These are phyloP conservation scores for Cystobasidium sp. DNA, from an alignment of 1,284 basidiomycete genomes.

Conservation along the genomic window DNA sequence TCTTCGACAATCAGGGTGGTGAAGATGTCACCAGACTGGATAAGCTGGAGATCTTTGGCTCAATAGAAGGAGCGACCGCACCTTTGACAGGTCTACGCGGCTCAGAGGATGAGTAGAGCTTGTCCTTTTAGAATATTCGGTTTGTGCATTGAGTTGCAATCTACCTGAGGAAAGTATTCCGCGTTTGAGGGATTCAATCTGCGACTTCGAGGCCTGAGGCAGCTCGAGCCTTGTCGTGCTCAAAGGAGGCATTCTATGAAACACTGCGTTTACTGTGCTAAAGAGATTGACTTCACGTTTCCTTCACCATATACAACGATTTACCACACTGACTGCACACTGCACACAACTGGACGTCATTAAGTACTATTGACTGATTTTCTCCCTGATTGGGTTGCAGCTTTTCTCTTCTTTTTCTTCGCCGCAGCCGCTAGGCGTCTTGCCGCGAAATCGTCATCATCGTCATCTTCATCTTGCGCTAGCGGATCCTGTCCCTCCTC, in stretches of 20 bases:
- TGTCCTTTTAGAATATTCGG: neutral
- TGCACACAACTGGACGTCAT: neutral
- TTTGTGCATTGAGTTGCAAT: too few species aligned
- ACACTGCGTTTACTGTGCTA: too few species aligned
- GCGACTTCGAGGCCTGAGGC: too few species aligned
- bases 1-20: constrained; percentile 50
- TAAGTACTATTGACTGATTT: neutral
- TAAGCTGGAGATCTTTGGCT: constrained; percentile 50
- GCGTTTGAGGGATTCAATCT: neutral
- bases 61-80: constrained; percentile 45
- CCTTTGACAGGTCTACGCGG: constrained; percentile 47
- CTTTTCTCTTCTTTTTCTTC: constrained; percentile 27
- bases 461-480: constrained; percentile 45
- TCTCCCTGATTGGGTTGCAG: constrained; percentile 5
- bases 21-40: constrained; percentile 51
- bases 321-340: too few species aligned
- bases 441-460: constrained; percentile 32
- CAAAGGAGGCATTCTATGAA: too few species aligned
- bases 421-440: neutral
- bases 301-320: too few species aligned
- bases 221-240: too few species aligned
- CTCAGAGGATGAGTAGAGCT: constrained; percentile 44
- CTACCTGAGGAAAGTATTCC: too few species aligned
- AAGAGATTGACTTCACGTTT: too few species aligned
- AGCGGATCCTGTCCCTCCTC: constrained; percentile 44